Percentiles rank a stretch among this genome's conserved stretches.
phyloP scores from a whole-genome alignment of 371 early-diverging fungal species.

The Mucor circinelloides region DNA sequence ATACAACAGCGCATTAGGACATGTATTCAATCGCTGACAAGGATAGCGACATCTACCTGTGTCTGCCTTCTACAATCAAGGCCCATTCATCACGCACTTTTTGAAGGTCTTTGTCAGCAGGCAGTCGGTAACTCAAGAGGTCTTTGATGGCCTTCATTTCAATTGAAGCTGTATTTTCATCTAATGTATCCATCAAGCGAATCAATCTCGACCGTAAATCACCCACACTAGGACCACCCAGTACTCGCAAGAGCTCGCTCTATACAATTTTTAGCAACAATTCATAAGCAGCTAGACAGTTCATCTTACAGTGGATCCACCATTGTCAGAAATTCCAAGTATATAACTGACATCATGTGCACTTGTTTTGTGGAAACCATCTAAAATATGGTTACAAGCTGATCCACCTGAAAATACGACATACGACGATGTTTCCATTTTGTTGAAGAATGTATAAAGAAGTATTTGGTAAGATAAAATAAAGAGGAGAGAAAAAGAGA shows the following conservation, averaged over 20 bases:
- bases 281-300: not conserved
- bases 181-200: conserved; percentile 57
- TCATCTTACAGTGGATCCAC: conserved; percentile 59
- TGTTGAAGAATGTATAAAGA: not conserved
- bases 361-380: conserved; percentile 51
- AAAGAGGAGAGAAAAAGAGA: not conserved
- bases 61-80: conserved; percentile 69
- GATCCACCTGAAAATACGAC: conserved; percentile 75
- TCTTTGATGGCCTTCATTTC: conserved; percentile 63
- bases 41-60: conserved; percentile 42
- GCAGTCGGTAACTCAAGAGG: conserved; percentile 68
- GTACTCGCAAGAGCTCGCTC: conserved; percentile 66
- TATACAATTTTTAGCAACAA: conserved; percentile 7
- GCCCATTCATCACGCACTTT: conserved; percentile 69
- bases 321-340: conserved; percentile 78
- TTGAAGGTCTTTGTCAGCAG: conserved; percentile 49
- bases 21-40: not conserved
- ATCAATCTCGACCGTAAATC: conserved; percentile 68
- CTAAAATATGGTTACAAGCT: conserved; percentile 67
- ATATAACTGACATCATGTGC: conserved; percentile 69
- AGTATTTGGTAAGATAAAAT: not conserved
- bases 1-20: not conserved
- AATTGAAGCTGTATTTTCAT: conserved; percentile 21
- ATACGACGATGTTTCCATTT: conserved; percentile 21
- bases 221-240: conserved; percentile 76